Evolutionary conservation across 2,329 filamentous ascomycete species (phyloP).

Genomic region (Annulohypoxylon truncatum): DNA sequence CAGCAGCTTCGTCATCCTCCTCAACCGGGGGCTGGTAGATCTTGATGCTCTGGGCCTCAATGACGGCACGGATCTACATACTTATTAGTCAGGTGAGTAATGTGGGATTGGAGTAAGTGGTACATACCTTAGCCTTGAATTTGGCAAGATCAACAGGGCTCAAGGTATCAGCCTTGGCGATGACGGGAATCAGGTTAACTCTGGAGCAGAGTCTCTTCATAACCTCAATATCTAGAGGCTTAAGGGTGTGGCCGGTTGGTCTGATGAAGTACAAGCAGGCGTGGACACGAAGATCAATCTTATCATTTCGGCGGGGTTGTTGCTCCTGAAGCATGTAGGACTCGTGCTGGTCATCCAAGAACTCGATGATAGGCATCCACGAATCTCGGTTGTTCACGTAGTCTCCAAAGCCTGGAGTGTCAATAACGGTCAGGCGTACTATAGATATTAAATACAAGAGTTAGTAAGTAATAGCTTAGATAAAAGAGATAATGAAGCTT

Average conservation of each 20-base stretch:
- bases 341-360: slow-evolving; percentile 99
- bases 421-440: slow-evolving; percentile 99
- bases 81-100: slow-evolving; percentile 15
- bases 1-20: slow-evolving; percentile 97
- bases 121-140: slow-evolving; percentile 92
- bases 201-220: slow-evolving; percentile 99
- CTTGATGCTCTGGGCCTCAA: slow-evolving; percentile 99
- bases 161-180: slow-evolving; percentile 98
- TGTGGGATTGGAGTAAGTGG: neutral
- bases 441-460: slow-evolving; percentile 33
- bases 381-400: slow-evolving; percentile 99
- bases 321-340: slow-evolving; percentile 99
- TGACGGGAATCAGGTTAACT: slow-evolving; percentile 97
- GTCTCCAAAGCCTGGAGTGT: slow-evolving; percentile 98
- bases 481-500: slow-evolving; percentile 5
- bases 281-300: slow-evolving; percentile 99
- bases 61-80: slow-evolving; percentile 86
- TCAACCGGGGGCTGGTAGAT: slow-evolving; percentile 98
- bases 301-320: slow-evolving; percentile 96
- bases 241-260: slow-evolving; percentile 96
- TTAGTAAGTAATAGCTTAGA: slow-evolving; percentile 33
- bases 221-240: slow-evolving; percentile 98
- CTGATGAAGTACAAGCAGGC: slow-evolving; percentile 99
- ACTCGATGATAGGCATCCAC: slow-evolving; percentile 99
- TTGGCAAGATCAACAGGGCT: slow-evolving; percentile 90